Conservation (phyloP, 148 eudicot genomes). For the Chenopodium berlandieri region DNA sequence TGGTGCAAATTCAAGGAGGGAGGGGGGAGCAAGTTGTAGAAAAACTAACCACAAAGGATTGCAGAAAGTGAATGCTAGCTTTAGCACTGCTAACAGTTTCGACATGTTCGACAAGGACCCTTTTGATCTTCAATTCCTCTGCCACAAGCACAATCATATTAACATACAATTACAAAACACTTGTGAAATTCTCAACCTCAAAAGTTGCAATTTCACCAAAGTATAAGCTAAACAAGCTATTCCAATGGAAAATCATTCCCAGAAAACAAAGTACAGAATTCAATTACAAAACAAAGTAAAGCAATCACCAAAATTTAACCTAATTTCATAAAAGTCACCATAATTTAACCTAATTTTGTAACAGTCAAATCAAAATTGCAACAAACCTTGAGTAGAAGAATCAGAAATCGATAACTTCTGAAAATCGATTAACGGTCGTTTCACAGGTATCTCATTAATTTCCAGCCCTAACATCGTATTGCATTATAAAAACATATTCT, state of each 20-base stretch:
- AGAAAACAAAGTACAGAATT: background rate
- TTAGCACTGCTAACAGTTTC: constrained; percentile 40
- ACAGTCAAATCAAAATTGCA: background rate
- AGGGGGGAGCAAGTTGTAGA: background rate
- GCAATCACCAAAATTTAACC: background rate
- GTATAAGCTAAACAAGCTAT: background rate
- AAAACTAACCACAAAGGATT: constrained; percentile 42
- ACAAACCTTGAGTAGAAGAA: constrained; percentile 22
- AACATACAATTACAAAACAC: background rate
- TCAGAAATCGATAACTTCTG: constrained; percentile 36
- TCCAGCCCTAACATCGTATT: constrained; percentile 35
- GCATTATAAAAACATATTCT: background rate
- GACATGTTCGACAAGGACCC: constrained; percentile 44
- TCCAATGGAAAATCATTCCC: background rate
- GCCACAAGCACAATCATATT: constrained; percentile 1
- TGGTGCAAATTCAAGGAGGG: background rate
- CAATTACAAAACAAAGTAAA: background rate
- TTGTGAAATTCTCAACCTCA: background rate
- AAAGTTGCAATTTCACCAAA: background rate
- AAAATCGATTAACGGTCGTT: constrained; percentile 41
- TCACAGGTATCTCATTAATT: constrained; percentile 44
- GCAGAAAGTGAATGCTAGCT: constrained; percentile 31
- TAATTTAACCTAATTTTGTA: background rate
- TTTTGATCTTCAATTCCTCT: constrained; percentile 36
- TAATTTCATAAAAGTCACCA: background rate